Conservation (phyloP, 768 basidiomycete species). For the Leccinum boreale region DNA sequence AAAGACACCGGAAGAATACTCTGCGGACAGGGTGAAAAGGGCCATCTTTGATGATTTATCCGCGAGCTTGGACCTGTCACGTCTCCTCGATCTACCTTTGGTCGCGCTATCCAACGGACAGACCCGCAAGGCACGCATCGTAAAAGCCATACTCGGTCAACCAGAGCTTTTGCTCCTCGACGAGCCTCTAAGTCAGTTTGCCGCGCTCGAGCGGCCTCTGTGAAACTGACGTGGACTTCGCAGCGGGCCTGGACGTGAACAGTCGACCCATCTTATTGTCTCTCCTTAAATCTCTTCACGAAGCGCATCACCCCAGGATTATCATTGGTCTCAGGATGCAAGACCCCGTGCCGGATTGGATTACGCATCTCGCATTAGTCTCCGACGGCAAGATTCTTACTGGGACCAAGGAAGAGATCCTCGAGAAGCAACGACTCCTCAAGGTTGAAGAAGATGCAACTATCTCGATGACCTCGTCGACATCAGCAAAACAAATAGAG, state of each 20-base stretch:
- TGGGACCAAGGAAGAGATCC: slow-evolving; percentile 48
- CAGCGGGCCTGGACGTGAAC: slow-evolving; percentile 74
- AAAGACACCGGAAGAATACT: slow-evolving; percentile 24
- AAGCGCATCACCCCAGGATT: slow-evolving; percentile 49
- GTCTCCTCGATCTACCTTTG: slow-evolving; percentile 77
- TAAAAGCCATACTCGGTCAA: slow-evolving; percentile 65
- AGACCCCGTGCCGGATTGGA: slow-evolving; percentile 70
- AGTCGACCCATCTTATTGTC: slow-evolving; percentile 54
- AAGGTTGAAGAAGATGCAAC: neutral
- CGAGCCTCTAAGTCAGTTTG: slow-evolving; percentile 76
- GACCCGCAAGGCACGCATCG: slow-evolving; percentile 80
- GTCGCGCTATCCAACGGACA: slow-evolving; percentile 91
- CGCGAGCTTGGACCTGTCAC: slow-evolving; percentile 50
- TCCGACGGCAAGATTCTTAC: slow-evolving; percentile 45
- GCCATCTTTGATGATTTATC: slow-evolving; percentile 51
- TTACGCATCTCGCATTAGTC: slow-evolving; percentile 63
- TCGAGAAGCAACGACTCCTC: slow-evolving; percentile 25
- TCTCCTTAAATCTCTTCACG: slow-evolving; percentile 55
- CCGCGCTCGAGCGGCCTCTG: neutral
- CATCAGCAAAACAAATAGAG: neutral
- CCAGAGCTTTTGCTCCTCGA: slow-evolving; percentile 84
- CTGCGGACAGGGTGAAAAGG: slow-evolving; percentile 26
- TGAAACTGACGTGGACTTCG: neutral
- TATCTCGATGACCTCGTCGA: neutral
- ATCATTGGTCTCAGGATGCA: slow-evolving; percentile 67